Evolutionary conservation across 1,139 yeast species (phyloP).

Genomic region (Pichia sp.): DNA sequence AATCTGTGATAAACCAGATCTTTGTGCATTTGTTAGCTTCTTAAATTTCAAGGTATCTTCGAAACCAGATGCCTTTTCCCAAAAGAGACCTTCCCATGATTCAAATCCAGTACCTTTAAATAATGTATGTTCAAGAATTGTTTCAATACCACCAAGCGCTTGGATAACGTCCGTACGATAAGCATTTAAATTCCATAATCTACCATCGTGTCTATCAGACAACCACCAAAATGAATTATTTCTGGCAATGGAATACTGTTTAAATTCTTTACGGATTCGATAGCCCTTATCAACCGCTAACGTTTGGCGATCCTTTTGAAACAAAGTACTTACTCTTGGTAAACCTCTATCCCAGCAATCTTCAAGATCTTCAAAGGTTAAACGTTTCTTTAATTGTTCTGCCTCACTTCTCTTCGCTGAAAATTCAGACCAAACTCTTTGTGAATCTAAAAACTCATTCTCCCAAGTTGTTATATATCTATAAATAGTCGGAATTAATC

Average conservation of each 20-base stretch:
- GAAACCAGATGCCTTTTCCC: slow-evolving; percentile 97
- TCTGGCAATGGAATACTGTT: slow-evolving; percentile 63
- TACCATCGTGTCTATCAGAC: slow-evolving; percentile 87
- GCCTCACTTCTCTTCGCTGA: slow-evolving; percentile 89
- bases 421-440: slow-evolving; percentile 96
- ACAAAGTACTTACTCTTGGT: slow-evolving; percentile 90
- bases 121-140: slow-evolving; percentile 88
- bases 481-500: slow-evolving; percentile 86
- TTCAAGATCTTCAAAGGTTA: slow-evolving; percentile 91
- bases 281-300: slow-evolving; percentile 95
- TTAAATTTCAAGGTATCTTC: slow-evolving; percentile 94
- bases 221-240: slow-evolving; percentile 98
- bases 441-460: slow-evolving; percentile 88
- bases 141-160: slow-evolving; percentile 95
- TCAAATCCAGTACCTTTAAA: slow-evolving; percentile 97
- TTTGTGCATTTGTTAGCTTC: slow-evolving; percentile 92
- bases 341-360: slow-evolving; percentile 94
- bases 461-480: slow-evolving; percentile 95
- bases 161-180: slow-evolving; percentile 95
- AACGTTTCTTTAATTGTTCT: slow-evolving; percentile 71
- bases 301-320: slow-evolving; percentile 93
- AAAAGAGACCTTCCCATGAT: slow-evolving; percentile 97
- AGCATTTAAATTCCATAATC: slow-evolving; percentile 86
- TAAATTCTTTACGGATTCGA: slow-evolving; percentile 72
- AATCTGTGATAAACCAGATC: slow-evolving; percentile 94